Base-by-base conservation (phyloP, 164 flowering plant genomes). In the Liquidambar formosana region DNA sequence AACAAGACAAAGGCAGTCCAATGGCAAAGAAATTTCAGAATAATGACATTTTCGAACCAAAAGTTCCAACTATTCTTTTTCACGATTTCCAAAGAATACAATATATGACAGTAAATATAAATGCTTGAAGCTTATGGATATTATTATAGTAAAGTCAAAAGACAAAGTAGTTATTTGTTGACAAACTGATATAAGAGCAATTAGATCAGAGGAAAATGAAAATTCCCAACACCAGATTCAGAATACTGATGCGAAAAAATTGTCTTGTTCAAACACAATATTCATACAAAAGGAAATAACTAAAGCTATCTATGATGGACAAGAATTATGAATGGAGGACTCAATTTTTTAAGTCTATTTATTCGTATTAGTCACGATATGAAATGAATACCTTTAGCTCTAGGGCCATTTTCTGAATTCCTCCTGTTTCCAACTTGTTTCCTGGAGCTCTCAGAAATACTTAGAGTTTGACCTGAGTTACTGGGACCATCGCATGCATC, bases 401-500 rank as follows among this genome's bases (percentile, higher is more conserved):
- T 86, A 23, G 80, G 67, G 33, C 79, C 81, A 71, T 68, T 69
- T 71, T 82, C 87, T 53, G 76, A 52, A 67, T 73, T 69, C 71
- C 27, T 51, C 25, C 76, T 73, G 59, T 65, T 73, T 51, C 80
- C 82, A 57, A 71, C 73, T 71, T 81, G 84, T 67, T 80, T 82
- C 79, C 80, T 83, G 14, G 88, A 74, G 76, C 81, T 83, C 75
- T 88, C 85, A 41, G 84, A 73, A 33, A 79, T 68, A 47, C 78
- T 79, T 43, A 71, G 72, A 54, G 80, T 82, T 67, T 84, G 93
- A 64, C 80, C 78, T 38, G 92, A 85, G 72, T 70, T 80, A 69
- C 82, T 76, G 56, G 90, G 90, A 63, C 86, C 91, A 72, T 90
- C 93, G 75, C 82, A 85, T n/a, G 65, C 80, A 52, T 90, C 96